Evolutionary conservation across 1,284 basidiomycete species (phyloP).

Genomic region (Papiliotrema terrestris): DNA sequence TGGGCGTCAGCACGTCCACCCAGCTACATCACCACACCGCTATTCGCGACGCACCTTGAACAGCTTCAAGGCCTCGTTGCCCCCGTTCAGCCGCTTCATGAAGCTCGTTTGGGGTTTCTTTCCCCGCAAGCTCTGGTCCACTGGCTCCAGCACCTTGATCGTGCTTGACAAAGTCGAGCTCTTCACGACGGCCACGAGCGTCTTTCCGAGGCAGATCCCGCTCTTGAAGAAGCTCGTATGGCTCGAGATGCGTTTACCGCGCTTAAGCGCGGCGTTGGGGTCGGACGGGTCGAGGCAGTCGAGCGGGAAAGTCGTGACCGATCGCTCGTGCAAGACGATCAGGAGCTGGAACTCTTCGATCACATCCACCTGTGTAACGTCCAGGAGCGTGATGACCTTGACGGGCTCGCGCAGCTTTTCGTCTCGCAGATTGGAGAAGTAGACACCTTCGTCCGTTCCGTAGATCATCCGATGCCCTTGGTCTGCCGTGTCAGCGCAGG

Average conservation of each 20-base stretch:
- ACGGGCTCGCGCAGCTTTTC: slow-evolving; percentile 75
- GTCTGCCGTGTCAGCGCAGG: slow-evolving; percentile 52
- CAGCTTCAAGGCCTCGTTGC: slow-evolving; percentile 88
- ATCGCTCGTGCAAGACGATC: slow-evolving; percentile 93
- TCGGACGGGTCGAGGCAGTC: slow-evolving; percentile 89
- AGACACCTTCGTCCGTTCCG: slow-evolving; percentile 95
- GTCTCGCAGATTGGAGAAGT: slow-evolving; percentile 77
- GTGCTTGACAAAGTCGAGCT: slow-evolving; percentile 90
- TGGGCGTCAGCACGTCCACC: slow-evolving; percentile 35
- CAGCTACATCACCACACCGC: not conserved
- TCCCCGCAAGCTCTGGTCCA: slow-evolving; percentile 80
- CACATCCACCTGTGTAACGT: slow-evolving; percentile 93
- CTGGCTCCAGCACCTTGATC: slow-evolving; percentile 95
- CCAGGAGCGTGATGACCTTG: slow-evolving; percentile 82
- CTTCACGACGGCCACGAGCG: slow-evolving; percentile 98
- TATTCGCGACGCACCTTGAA: slow-evolving; percentile 67
- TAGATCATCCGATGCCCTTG: slow-evolving; percentile 86
- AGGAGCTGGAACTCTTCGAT: slow-evolving; percentile 94
- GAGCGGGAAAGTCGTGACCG: slow-evolving; percentile 93
- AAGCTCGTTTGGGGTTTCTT: slow-evolving; percentile 80
- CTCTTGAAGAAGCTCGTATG: slow-evolving; percentile 99
- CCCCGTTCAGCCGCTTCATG: slow-evolving; percentile 80
- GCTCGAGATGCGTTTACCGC: slow-evolving; percentile 90
- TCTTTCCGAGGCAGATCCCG: slow-evolving; percentile 85
- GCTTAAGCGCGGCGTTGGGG: slow-evolving; percentile 83